Evolutionary conservation across 345 rosid genomes (phyloP).

Genomic region (Murraya paniculata): DNA sequence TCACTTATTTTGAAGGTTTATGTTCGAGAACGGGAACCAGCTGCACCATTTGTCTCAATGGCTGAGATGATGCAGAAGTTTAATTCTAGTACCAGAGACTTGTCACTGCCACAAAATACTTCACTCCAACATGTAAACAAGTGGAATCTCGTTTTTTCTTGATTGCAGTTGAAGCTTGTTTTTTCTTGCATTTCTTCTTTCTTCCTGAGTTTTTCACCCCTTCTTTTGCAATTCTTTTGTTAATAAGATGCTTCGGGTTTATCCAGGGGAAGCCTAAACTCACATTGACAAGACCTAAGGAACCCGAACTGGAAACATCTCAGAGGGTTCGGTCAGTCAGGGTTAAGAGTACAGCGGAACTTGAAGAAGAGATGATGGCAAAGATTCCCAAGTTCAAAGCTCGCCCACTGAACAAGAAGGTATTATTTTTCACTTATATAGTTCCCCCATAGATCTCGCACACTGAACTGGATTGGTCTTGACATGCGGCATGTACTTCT

Average conservation of each 20-base stretch:
- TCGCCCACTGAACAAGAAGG: slow-evolving; percentile 96
- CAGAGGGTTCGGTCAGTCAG: slow-evolving; percentile 76
- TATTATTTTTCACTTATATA: slow-evolving; percentile 17
- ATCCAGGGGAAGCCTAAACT: slow-evolving; percentile 60
- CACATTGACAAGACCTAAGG: slow-evolving; percentile 87
- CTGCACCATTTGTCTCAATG: slow-evolving; percentile 56
- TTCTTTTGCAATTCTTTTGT: slow-evolving; percentile 1
- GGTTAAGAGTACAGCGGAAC: slow-evolving; percentile 86
- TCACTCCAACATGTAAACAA: slow-evolving; percentile 43
- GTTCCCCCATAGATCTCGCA: neutral
- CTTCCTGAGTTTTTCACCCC: neutral
- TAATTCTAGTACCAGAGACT: slow-evolving; percentile 78
- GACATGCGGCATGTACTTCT: neutral
- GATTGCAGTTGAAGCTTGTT: neutral
- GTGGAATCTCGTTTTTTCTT: neutral
- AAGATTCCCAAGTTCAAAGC: slow-evolving; percentile 97
- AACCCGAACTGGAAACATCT: slow-evolving; percentile 87
- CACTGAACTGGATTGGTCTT: neutral
- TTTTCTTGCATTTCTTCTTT: neutral
- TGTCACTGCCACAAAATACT: slow-evolving; percentile 46
- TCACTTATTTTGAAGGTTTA: slow-evolving; percentile 40
- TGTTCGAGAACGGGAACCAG: slow-evolving; percentile 54
- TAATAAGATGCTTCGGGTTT: slow-evolving; percentile 25
- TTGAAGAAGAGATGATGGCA: slow-evolving; percentile 98
- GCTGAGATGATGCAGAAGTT: slow-evolving; percentile 92